Base-by-base conservation (phyloP, 257 asterid genomes). In the Galeopsis tetrahit region DNA sequence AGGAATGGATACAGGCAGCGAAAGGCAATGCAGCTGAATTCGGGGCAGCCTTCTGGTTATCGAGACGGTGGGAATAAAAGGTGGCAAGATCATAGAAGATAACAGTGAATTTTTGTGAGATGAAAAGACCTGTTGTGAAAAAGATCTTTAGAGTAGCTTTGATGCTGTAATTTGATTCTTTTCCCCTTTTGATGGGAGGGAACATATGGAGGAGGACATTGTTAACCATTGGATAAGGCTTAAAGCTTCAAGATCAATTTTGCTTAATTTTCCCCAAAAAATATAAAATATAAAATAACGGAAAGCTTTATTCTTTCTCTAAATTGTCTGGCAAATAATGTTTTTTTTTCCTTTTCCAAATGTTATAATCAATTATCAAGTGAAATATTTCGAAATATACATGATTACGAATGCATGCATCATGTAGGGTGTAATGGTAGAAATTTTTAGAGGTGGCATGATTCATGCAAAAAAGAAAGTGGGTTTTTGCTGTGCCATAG, bases 81-180 rank as follows among this genome's bases (percentile, higher is more conserved):
- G 77, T 80, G 96, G 96, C 82, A 66, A 17, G 89, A 87, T 33
- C 39, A 85, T 40, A 81, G 96, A 68, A 82, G 90, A 79, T 89
- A 85, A 84, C 31, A 42, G 53, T 11, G 66, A 52, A 14, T 17
- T 21, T 14, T 69, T 63, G 39, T 49, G 44, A 61, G 66, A 10
- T 35, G 34, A 4, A 15, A 6, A 72, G 10, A 39, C 11, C 66
- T 5, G 36, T 38, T 62, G 4, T 33, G 63, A 10, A 15, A 21
- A 21, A 21, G 28, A 21, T 21, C 1, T 21, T 6, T 58, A 46
- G 72, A 57, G 44, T 6, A 14, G 35, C 71, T 67, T 65, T 77
- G 58, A 7, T 78, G 69, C 56, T 63, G 69, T 52, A 44, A 62
- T 61, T 31, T 73, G 51, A 44, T 15, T 38, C 8, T 13, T 51